These are phyloP conservation scores for Aspergillus haitiensis DNA, from an alignment of 495 filamentous ascomycete species.

Conservation along the genomic window DNA sequence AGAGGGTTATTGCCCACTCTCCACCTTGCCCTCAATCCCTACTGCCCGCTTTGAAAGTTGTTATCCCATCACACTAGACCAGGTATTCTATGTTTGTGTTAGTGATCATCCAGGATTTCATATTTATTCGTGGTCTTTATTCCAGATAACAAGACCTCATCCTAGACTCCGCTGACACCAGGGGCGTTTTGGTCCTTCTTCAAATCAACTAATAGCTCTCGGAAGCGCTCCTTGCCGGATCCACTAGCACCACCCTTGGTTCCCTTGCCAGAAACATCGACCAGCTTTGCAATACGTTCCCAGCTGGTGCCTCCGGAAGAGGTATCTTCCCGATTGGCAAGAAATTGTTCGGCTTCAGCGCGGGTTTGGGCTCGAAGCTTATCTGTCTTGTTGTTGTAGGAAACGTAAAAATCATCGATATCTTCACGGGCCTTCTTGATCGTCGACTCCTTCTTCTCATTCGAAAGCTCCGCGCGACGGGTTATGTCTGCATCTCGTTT, in stretches of 20 bases:
- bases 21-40: too few species aligned
- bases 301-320: slow-evolving; percentile 92
- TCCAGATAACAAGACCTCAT: slow-evolving; percentile 1
- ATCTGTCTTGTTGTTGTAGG: slow-evolving; percentile 96
- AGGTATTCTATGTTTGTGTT: neutral
- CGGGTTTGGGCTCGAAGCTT: slow-evolving; percentile 82
- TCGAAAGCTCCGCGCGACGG: slow-evolving; percentile 74
- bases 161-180: slow-evolving; percentile 58
- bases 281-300: slow-evolving; percentile 96
- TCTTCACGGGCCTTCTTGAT: slow-evolving; percentile 80
- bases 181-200: slow-evolving; percentile 94
- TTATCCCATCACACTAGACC: too few species aligned
- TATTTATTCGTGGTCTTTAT: neutral
- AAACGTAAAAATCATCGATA: slow-evolving; percentile 99
- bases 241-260: slow-evolving; percentile 78
- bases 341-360: slow-evolving; percentile 91
- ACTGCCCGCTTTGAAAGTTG: too few species aligned
- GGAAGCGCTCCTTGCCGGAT: slow-evolving; percentile 91
- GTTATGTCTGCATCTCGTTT: slow-evolving; percentile 74
- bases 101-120: slow-evolving; percentile 10
- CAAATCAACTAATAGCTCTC: slow-evolving; percentile 83
- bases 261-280: slow-evolving; percentile 94
- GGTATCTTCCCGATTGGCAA: slow-evolving; percentile 85
- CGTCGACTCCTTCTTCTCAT: slow-evolving; percentile 74
- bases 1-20: too few species aligned